Percentiles rank a stretch among this genome's conserved stretches.
These are phyloP conservation scores for Backusella mclennaniae DNA, from an alignment of 192 early-diverging fungal genomes.

Conservation along the genomic window DNA sequence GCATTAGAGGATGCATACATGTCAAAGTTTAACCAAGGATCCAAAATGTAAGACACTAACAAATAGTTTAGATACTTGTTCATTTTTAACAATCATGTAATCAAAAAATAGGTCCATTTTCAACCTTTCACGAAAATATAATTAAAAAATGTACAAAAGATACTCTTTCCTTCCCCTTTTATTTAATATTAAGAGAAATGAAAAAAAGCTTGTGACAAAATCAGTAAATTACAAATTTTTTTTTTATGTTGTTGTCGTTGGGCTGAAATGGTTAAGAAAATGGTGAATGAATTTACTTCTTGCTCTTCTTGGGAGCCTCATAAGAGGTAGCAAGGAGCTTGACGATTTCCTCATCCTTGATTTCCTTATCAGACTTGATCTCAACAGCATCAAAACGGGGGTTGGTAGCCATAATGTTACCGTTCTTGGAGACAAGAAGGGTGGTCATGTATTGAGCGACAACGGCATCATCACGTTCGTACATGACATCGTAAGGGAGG, in stretches of 20 bases:
- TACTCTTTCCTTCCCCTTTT: neutral
- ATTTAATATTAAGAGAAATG: neutral
- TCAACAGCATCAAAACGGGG: conserved; percentile 70
- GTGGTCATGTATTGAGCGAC: conserved; percentile 94
- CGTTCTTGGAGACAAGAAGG: conserved; percentile 85
- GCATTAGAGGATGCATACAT: conserved; percentile 53
- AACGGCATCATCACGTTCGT: conserved; percentile 72
- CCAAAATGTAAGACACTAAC: conserved; percentile 42
- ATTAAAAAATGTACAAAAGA: conserved; percentile 12
- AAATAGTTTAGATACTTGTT: too few species aligned
- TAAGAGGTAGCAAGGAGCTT: conserved; percentile 64
- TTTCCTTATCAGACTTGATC: conserved; percentile 83
- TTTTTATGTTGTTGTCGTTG: conserved; percentile 18
- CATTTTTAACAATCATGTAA: neutral
- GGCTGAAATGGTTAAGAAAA: conserved; percentile 14
- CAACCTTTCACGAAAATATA: conserved; percentile 17
- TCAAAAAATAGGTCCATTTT: conserved; percentile 16
- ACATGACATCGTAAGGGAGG: conserved; percentile 77
- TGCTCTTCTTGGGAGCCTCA: conserved; percentile 40
- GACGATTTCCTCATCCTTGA: conserved; percentile 78
- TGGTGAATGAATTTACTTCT: neutral
- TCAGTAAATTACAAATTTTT: conserved; percentile 11
- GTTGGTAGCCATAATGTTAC: conserved; percentile 83
- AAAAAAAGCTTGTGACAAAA: conserved; percentile 1
- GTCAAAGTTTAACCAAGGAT: conserved; percentile 47